A percentile compares a stretch with the other conserved stretches of the same genome.
Evolutionary conservation across 2,329 filamentous ascomycete species (phyloP).

Genomic region (Chaetomium sp.): DNA sequence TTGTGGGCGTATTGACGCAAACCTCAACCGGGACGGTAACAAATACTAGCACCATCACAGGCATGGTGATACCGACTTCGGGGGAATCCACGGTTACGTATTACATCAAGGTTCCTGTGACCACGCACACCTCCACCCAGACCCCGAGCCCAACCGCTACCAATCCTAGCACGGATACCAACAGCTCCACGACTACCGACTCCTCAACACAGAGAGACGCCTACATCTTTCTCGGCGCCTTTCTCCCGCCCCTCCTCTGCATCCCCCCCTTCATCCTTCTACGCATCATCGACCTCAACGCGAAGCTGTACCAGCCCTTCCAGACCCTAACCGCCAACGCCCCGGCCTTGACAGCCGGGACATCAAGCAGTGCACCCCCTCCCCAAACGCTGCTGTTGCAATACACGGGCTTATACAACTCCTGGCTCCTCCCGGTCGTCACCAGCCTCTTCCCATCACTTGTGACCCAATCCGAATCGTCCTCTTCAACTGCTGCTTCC

Average conservation of each 20-base stretch:
- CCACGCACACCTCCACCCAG: too few relatives aligned
- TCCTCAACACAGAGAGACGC: conserved; percentile 3
- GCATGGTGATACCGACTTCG: conserved; percentile 17
- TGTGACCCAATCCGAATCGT: conserved; percentile 25
- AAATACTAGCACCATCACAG: conserved; percentile 12
- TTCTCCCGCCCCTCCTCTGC: conserved; percentile 36
- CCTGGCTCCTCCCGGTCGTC: too few relatives aligned
- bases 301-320: conserved; percentile 39
- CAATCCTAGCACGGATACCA: not conserved
- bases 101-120: not conserved
- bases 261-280: conserved; percentile 35
- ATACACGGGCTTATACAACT: conserved; percentile 30
- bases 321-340: conserved; percentile 32
- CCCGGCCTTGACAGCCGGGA: not conserved
- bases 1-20: not conserved
- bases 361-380: conserved; percentile 32
- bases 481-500: not conserved
- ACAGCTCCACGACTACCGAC: too few relatives aligned
- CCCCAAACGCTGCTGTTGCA: conserved; percentile 37
- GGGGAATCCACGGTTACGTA: conserved; percentile 22
- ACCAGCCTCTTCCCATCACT: conserved; percentile 31
- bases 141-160: not conserved
- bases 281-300: conserved; percentile 35
- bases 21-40: conserved; percentile 4
- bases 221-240: conserved; percentile 36